These are phyloP conservation scores for Cladophialophora chaetospira DNA, from an alignment of 2,329 filamentous ascomycete species.

Conservation along the genomic window DNA sequence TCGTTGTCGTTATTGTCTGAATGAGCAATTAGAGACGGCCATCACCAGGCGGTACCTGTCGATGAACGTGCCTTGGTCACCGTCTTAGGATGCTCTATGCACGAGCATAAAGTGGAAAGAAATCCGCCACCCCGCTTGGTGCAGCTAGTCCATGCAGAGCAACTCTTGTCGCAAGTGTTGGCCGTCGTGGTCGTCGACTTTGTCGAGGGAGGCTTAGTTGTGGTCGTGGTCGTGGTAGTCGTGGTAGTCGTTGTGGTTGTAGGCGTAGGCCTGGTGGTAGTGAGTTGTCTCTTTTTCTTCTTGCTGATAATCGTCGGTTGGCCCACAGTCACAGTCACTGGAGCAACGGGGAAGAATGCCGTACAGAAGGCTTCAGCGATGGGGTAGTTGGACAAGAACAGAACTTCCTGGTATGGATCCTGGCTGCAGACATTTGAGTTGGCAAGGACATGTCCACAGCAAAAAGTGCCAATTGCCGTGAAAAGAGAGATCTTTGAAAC, in stretches of 20 bases:
- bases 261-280: not conserved
- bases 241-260: not conserved
- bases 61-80: not conserved
- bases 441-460: not conserved
- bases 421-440: not conserved
- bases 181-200: not conserved
- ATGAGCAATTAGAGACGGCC: not conserved
- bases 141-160: not conserved
- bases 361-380: not conserved
- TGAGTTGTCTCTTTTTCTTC: not conserved
- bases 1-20: not conserved
- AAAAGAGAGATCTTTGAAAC: not conserved
- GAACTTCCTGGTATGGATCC: not conserved
- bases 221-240: not conserved
- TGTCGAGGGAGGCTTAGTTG: not conserved
- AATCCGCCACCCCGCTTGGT: not conserved
- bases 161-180: not conserved
- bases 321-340: not conserved
- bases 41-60: not conserved
- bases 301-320: not conserved
- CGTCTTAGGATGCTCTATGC: not conserved
- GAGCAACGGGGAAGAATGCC: not conserved
- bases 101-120: not conserved
- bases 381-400: not conserved
- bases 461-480: not conserved